Conservation (phyloP, 306 rosid genomes). For the Rubus parviflorus region DNA sequence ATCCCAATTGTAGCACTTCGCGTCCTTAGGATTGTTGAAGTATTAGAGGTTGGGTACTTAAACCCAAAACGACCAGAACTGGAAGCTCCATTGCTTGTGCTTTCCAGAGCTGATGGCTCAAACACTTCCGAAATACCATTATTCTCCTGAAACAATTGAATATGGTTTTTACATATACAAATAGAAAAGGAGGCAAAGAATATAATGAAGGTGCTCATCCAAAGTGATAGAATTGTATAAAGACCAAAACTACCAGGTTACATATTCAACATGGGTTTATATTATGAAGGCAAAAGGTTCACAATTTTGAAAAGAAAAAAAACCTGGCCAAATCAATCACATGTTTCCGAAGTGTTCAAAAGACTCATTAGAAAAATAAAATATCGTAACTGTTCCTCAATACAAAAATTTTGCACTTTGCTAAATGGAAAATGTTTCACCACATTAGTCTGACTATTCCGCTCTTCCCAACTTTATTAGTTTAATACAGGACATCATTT, state of each 20-base stretch:
- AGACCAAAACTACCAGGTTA: not conserved
- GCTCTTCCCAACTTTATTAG: constrained; percentile 7
- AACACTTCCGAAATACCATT: constrained; percentile 37
- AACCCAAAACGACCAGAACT: constrained; percentile 60
- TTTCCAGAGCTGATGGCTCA: constrained; percentile 27
- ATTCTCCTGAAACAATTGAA: constrained; percentile 44
- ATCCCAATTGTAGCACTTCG: constrained; percentile 64
- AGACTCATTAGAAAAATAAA: not conserved
- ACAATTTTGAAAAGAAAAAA: not conserved
- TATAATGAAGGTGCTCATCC: not conserved
- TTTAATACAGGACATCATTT: not conserved
- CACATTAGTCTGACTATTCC: not conserved
- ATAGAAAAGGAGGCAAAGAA: not conserved
- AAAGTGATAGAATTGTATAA: not conserved
- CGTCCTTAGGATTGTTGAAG: constrained; percentile 56
- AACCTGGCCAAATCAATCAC: not conserved
- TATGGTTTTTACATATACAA: not conserved
- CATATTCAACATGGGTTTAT: not conserved
- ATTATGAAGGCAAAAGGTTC: no score
- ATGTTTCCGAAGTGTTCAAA: not conserved
- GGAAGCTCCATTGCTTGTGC: constrained; percentile 36
- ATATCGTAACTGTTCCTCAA: not conserved
- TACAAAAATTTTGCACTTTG: no score
- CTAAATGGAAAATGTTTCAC: not conserved
- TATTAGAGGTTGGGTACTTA: constrained; percentile 37